Percentiles rank a stretch among this genome's conserved stretches.
Conservation (phyloP, 495 filamentous ascomycete genomes). For the Hypoxylon fragiforme region DNA sequence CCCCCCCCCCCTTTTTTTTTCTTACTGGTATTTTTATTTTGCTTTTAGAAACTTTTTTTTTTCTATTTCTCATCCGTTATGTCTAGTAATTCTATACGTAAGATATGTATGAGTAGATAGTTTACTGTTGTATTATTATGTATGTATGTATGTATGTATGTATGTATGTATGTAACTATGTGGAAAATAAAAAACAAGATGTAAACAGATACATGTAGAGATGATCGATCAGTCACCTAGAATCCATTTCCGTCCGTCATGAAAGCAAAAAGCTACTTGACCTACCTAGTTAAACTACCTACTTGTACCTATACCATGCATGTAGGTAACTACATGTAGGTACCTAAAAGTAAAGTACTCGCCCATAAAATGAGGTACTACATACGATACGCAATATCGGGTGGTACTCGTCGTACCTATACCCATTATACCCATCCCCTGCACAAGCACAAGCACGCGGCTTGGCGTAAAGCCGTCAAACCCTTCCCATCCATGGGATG, state of each 20-base stretch:
- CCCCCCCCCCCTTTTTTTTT: constrained; percentile 1
- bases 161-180: not conserved
- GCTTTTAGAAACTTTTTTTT: not conserved
- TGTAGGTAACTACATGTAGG: not conserved
- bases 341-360: not conserved
- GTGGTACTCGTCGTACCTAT: not conserved
- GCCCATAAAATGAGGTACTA: not conserved
- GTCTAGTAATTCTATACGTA: too few relatives aligned
- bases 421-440: constrained; percentile 4
- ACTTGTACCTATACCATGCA: not conserved
- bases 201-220: too few relatives aligned
- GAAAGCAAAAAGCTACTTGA: too few relatives aligned
- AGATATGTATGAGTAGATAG: too few relatives aligned
- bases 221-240: too few relatives aligned
- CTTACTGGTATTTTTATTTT: constrained; percentile 1
- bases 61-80: not conserved
- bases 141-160: not conserved
- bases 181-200: too few relatives aligned
- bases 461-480: constrained; percentile 30
- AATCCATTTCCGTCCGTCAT: too few relatives aligned
- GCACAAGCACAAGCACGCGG: constrained; percentile 25
- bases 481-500: constrained; percentile 11
- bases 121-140: too few relatives aligned
- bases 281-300: too few relatives aligned
- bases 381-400: not conserved